Evolutionary conservation across 2,329 filamentous ascomycete genomes (phyloP).

Genomic region (Trichoderma harzianum): DNA sequence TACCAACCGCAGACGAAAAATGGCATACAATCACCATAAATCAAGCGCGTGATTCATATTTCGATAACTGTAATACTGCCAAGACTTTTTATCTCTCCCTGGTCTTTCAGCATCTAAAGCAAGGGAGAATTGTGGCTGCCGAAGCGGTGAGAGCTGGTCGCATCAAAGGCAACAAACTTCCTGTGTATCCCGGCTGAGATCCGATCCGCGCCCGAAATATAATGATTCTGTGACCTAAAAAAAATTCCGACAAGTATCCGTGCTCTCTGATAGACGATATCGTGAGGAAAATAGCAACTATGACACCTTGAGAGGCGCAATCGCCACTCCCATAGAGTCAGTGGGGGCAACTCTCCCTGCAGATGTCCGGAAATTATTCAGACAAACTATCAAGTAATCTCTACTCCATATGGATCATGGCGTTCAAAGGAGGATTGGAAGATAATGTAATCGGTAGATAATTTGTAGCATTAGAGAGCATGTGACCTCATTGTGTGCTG

Average conservation of each 20-base stretch:
- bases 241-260: not conserved
- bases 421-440: not conserved
- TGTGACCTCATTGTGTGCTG: not conserved
- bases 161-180: not conserved
- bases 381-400: not conserved
- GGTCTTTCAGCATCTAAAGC: not conserved
- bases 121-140: not conserved
- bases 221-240: not conserved
- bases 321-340: not conserved
- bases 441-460: not conserved
- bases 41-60: not conserved
- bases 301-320: not conserved
- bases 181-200: not conserved
- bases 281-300: too few relatives aligned
- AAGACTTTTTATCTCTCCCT: not conserved
- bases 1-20: not conserved
- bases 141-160: not conserved
- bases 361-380: not conserved
- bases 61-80: not conserved
- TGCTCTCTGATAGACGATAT: not conserved
- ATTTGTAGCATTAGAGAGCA: not conserved
- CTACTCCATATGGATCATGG: not conserved
- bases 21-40: not conserved
- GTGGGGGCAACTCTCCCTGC: not conserved
- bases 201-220: not conserved